Percentiles rank a stretch among this genome's conserved stretches.
phyloP scores from a whole-genome alignment of 2,329 filamentous ascomycete genomes.

The Ophiosphaerella herpotricha region DNA sequence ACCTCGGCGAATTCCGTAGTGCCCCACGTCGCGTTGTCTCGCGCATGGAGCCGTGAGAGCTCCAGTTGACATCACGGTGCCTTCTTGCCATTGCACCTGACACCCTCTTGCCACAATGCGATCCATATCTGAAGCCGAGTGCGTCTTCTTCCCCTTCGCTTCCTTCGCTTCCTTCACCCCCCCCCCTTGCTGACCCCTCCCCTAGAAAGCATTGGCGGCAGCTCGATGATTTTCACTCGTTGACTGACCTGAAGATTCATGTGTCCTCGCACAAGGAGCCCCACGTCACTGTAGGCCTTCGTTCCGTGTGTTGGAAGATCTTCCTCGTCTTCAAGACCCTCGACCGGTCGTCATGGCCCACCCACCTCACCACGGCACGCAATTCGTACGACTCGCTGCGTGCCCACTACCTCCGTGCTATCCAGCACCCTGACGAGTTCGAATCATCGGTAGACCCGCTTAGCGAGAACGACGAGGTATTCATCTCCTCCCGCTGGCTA shows the following conservation, averaged over 20 bases:
- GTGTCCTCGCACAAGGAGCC: constrained; percentile 44
- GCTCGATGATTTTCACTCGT: constrained; percentile 43
- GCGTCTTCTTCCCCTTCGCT: constrained; percentile 6
- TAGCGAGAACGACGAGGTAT: constrained; percentile 75
- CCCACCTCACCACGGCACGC: constrained; percentile 69
- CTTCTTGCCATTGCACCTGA: constrained; percentile 16
- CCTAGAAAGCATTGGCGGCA: constrained; percentile 43
- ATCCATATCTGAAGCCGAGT: constrained; percentile 41
- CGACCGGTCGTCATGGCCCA: constrained; percentile 69
- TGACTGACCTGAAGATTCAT: constrained; percentile 44
- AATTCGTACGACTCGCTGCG: constrained; percentile 73
- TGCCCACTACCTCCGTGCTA: constrained; percentile 77
- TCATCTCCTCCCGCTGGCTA: constrained; percentile 19
- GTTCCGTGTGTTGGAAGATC: constrained; percentile 93
- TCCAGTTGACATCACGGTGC: constrained; percentile 41
- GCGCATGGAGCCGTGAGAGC: constrained; percentile 15
- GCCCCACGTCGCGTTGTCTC: constrained; percentile 24
- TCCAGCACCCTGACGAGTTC: constrained; percentile 82
- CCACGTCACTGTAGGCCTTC: constrained; percentile 65
- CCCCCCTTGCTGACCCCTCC: constrained; percentile 16
- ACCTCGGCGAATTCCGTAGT: not conserved
- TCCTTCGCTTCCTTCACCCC: not conserved
- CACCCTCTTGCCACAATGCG: constrained; percentile 29
- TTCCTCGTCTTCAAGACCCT: constrained; percentile 79
- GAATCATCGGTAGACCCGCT: constrained; percentile 78